These are phyloP conservation scores for Rhinocladiella similis DNA, from an alignment of 2,329 filamentous ascomycete genomes.

Conservation along the genomic window DNA sequence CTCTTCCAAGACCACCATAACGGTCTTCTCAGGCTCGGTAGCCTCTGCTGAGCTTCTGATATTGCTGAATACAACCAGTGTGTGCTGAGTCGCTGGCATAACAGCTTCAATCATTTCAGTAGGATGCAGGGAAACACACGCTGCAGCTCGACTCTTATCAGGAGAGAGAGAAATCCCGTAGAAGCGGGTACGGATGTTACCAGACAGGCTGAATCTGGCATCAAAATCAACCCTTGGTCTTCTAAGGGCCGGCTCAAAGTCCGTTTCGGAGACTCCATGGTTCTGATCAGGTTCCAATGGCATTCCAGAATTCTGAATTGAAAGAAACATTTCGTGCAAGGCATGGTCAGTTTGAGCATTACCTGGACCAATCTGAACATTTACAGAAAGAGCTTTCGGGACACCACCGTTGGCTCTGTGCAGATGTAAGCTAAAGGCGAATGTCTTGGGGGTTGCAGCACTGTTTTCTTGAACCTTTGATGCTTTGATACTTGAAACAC, in stretches of 20 bases:
- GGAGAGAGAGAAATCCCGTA: slow-evolving; percentile 55
- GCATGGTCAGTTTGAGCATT: too few relatives aligned
- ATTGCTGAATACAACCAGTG: slow-evolving; percentile 9
- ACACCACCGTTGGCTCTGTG: slow-evolving; percentile 8
- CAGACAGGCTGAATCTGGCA: slow-evolving; percentile 51
- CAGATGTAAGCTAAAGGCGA: slow-evolving; percentile 5
- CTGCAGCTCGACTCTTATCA: slow-evolving; percentile 47
- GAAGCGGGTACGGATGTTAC: slow-evolving; percentile 49
- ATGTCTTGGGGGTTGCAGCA: too few relatives aligned
- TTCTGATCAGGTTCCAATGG: neutral
- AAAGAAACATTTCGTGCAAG: too few relatives aligned
- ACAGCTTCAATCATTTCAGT: slow-evolving; percentile 58
- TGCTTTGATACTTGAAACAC: too few relatives aligned
- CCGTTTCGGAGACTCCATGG: neutral
- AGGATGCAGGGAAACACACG: slow-evolving; percentile 55
- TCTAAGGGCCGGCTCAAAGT: slow-evolving; percentile 10
- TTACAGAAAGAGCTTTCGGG: slow-evolving; percentile 8
- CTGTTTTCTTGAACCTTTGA: too few relatives aligned
- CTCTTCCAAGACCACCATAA: slow-evolving; percentile 4
- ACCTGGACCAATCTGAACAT: neutral
- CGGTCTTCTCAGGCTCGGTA: neutral
- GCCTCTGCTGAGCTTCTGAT: neutral
- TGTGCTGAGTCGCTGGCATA: slow-evolving; percentile 14
- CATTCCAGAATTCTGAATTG: neutral
- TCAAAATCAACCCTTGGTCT: slow-evolving; percentile 41